Base-by-base conservation (phyloP, 176 grass and related monocot species). In the Lolium rigidum region DNA sequence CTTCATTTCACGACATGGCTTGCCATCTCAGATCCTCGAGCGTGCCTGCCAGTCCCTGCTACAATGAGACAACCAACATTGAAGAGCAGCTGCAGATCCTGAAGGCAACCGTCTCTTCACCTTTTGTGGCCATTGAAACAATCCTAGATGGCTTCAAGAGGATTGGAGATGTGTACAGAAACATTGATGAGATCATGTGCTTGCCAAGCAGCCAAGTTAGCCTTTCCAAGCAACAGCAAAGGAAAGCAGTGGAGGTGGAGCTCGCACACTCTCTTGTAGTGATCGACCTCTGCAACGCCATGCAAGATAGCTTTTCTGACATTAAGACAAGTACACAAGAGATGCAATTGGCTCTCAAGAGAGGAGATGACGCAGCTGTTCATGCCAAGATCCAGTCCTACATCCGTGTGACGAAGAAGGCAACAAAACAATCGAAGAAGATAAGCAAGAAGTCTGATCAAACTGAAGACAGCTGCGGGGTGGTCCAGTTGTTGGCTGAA, bases 391-490 rank as follows among this genome's bases (percentile, higher is more conserved):
- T 73, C 17, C 81, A 58, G 84, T 78, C 82, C 20, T 90, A 13
- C 69, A 72, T 70, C 37, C 22, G 35, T 13, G 43, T 87, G 26
- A 71, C 54, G 46, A 91, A 79, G 77, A 91, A 87, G 59, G 81
- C n/a, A 2, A 54, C 82, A 14, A 94, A 85, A 16, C 81, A 91
- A 69, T 79, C 76, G 17, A 89, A 89, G 77, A 87, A 89, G 56
- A 91, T 74, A 47, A 76, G 15, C 57, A 86, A 77, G 76, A 85
- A 87, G 66, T 35, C 69, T 76, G 44, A 81, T 65, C 21, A 60
- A 67, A 48, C 21, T 41, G 78, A 83, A 9, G 35, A 80, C 17
- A 80, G 56, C 62, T 79, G 77, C 54, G 82, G 76, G 26, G 65
- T 81, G 13, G 35, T 91, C 38, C 68, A 79, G 81, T 44, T 89